Evolutionary conservation across 2,329 filamentous ascomycete genomes (phyloP), one percentile per base, ranked within the genome.

Genomic region (Ceratocystis papillata): DNA sequence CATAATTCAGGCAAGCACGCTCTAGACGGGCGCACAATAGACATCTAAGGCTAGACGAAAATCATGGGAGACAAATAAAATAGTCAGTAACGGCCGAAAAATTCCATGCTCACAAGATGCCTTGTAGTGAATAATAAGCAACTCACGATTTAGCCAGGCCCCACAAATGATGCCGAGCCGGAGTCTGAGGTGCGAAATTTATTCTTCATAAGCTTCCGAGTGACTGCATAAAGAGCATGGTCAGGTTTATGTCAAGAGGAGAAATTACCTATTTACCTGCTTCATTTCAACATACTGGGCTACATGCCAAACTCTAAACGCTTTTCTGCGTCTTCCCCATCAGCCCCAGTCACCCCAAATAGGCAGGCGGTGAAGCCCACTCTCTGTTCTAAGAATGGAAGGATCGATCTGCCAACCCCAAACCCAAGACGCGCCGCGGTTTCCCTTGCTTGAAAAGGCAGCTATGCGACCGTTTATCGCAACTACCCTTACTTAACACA

Each of bases 301-400:
- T 37, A 20, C 25, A 8, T 59, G 17, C 25, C 53, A 59, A 59
- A 33, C 55, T 59, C 33, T 59, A 37, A 59, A n/a, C 17, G 3
- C n/a, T 30, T 59, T 33, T n/a, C 5, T n/a, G 0, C 15, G 15
- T 33, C 55, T 33, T 30, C 12, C 28, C 55, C 28, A 30, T n/a
- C 2, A 37, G 28, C 48, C 20, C 6, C 10, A 12, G 20, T 28
- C 4, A 41, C 65, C 37, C 65, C 8, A 46, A 69, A 68, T 1
- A 1, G 67, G 70, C 25, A 71, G 65, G 70, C 70, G 70, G 70
- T 71, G 63, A 68, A 50, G 67, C 69, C 69, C 70, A 70, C 70
- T 66, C 68, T 69, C 22, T 62, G 48, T 45, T 33, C 65, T 57
- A 65, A 2, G 55, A 45, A 53, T 53, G 50, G 46, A 67, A 60